Evolutionary conservation across 306 rosid species (phyloP).

Genomic region (Leucaena leucocephala): DNA sequence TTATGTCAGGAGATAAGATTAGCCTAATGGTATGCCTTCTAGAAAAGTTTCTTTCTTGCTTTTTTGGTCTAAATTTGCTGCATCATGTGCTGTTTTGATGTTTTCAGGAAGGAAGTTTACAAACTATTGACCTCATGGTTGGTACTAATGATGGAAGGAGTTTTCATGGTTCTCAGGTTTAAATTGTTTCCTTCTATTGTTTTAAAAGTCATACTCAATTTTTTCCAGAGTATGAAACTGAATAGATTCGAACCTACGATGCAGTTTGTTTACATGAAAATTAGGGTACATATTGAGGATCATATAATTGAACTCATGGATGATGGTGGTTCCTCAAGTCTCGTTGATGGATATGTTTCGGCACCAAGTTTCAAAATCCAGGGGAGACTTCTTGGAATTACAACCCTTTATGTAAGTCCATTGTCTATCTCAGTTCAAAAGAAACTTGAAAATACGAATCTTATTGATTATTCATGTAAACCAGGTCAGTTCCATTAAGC

Average conservation of each 20-base stretch:
- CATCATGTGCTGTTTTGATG: constrained; percentile 35
- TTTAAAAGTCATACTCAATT: constrained; percentile 20
- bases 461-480: constrained; percentile 44
- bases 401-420: constrained; percentile 78
- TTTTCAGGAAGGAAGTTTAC: constrained; percentile 76
- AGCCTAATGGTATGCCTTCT: constrained; percentile 70
- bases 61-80: constrained; percentile 28
- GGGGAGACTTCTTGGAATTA: constrained; percentile 76
- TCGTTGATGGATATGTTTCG: constrained; percentile 47
- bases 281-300: constrained; percentile 84
- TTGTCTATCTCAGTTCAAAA: constrained; percentile 16
- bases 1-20: constrained; percentile 69
- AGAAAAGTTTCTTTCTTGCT: constrained; percentile 18
- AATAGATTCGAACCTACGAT: constrained; percentile 42
- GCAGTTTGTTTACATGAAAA: constrained; percentile 86
- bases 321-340: constrained; percentile 44
- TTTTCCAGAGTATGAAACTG: constrained; percentile 3
- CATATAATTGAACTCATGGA: constrained; percentile 68
- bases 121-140: constrained; percentile 63
- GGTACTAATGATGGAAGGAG: constrained; percentile 71
- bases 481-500: constrained; percentile 75
- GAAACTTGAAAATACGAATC: constrained; percentile 31
- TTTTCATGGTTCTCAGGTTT: constrained; percentile 88
- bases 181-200: constrained; percentile 24
- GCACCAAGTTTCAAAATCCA: constrained; percentile 63